Base-by-base conservation (phyloP, 495 filamentous ascomycete species). In the Lasiosphaeria miniovina region DNA sequence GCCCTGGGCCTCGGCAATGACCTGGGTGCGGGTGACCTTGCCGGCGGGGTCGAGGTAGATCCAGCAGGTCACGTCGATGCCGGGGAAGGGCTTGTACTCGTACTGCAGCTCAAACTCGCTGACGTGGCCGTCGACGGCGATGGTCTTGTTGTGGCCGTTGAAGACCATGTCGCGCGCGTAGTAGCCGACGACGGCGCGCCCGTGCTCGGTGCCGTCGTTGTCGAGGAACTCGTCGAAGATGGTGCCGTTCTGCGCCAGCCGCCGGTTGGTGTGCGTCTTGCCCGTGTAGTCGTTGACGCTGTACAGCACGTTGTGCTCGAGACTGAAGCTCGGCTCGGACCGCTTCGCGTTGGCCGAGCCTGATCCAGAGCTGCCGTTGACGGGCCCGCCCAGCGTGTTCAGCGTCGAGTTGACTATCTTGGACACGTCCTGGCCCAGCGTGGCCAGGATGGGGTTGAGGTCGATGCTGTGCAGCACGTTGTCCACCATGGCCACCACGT, bases 361-460 rank as follows among this genome's bases (percentile, higher is more conserved):
- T 0, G 45, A 49, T 0, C 52, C 59, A 5, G 55, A 49, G 40
- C 50, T 61, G 33, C 41, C n/a, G 36, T 55, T 51, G 15, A 65
- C 56, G 3, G 61, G 56, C 49, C 59, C 58, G 49, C 65, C 63
- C 1, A 80, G 55, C 8, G 56, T 64, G n/a, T 74, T 74, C 11
- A 70, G 68, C 3, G 76, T 70, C 43, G 70, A 71, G 62, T 80
- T 78, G 51, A 80, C 69, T 55, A 84, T 76, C 36, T 74, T 68
- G 48, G 68, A 70, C 11, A 84, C 71, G 35, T 72, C 71, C 52
- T 79, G 65, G 11, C 81, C 80, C 3, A 84, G 71, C 8, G 76
- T 78, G 7, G 79, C 82, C 36, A 85, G 67, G 55, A 84, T 74
- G 38, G 82, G 82, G 64, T 85, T 84, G 8, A 84, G 71, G 62